Base-by-base conservation (phyloP, 2,329 filamentous ascomycete genomes). In the Diplodia scrobiculata region DNA sequence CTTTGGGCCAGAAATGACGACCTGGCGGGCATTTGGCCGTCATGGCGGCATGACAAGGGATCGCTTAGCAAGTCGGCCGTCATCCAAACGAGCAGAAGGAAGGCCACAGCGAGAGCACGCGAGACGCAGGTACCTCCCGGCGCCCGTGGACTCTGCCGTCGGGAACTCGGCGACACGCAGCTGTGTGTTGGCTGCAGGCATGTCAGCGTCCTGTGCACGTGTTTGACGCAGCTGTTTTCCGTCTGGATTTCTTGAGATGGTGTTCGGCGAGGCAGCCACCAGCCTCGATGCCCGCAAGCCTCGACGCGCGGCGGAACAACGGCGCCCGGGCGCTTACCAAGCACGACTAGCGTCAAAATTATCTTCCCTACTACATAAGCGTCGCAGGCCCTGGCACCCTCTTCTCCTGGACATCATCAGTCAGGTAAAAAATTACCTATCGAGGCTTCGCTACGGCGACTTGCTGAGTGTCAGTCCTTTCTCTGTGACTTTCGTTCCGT, bases 391-490 rank as follows among this genome's bases (percentile, higher is more conserved):
- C 72, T 72, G 75, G 74, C 75, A 72, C 68, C 66, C 63, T 52
- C 19, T 32, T 68, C 73, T 71, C 19, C 63, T 36, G 53, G 19
- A 38, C 71, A 76, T 77, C 75, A 78, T 77, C 75, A 78, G 75
- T 73, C 67, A 68, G 73, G 69, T 71, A 73, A 72, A 71, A 69
- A 73, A 72, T 68, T 75, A 72, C 70, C 69, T 70, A 76, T 73
- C 76, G 76, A 77, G 76, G 76, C 76, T 78, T 73, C 76, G 75
- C 76, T 70, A 62, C 64, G 70, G 75, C 74, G 76, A 73, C 76
- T 76, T 77, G 76, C 76, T 78, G 76, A 78, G 76, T 76, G 76
- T 75, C 76, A 76, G 76, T 71, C 73, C 63, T 55, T 70, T 71
- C 62, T 71, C 62, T 63, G 70, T 77, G 76, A 69, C 74, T 76